Base-by-base conservation (phyloP, 805 yeast genomes). In the Dipodascus albidus region DNA sequence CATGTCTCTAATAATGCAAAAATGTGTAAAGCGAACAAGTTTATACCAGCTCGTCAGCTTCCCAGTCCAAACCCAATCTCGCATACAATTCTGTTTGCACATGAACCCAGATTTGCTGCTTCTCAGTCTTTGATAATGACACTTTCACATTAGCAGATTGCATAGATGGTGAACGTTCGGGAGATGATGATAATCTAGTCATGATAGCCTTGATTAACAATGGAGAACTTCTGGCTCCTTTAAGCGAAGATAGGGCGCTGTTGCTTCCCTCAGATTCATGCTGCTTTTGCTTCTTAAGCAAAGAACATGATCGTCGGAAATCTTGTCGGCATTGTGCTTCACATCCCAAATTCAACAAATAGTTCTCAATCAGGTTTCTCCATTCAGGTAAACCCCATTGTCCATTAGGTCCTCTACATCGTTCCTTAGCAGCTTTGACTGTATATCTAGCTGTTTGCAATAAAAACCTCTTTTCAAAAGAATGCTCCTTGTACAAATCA, bases 361-460 rank as follows among this genome's bases (percentile, higher is more conserved):
- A 85, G 66, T 83, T 84, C 58, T 85, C 91, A 55, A 85, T 81
- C 23, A 85, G 76, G 61, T 83, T 81, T 59, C 90, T 71, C 87
- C 89, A 83, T 64, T 84, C 86, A 23, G 79, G 77, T 57, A 76
- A 73, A 3, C 77, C 68, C n/a, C 78, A 62, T 49, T 61, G 6
- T 17, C 21, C 35, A 38, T 35, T 51, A 41, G 35, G 48, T 41
- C 23, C 33, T 47, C 56, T 50, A 58, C 58, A 54, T n/a, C 60
- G 55, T 20, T 55, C 52, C 14, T 65, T 60, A 0, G 85, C 84
- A 14, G 81, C 74, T 52, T 72, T 69, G 4, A 84, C 78, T 1
- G 86, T 81, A 62, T 77, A 81, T 55, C 68, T 70, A 0, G 89
- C 90, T 17, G 85, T 79, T 53, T 80, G 80, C 9, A 70, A 59